Conservation (phyloP, 306 rosid genomes). For the Gynostemma pentaphyllum region DNA sequence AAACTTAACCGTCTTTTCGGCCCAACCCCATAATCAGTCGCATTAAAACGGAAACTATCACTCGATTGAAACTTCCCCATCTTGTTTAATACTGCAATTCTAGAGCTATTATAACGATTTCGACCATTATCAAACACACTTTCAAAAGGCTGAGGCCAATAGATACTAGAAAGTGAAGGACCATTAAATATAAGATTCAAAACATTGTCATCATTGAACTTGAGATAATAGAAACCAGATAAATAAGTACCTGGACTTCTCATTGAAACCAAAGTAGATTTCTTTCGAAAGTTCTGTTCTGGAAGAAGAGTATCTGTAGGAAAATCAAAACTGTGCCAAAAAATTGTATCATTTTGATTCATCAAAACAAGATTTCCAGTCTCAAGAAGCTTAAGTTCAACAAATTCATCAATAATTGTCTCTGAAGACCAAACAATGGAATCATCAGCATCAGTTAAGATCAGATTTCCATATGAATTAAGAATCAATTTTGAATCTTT, state of each 20-base stretch:
- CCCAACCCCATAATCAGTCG: conserved; percentile 14
- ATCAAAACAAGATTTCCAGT: conserved; percentile 30
- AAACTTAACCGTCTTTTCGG: too few relatives aligned
- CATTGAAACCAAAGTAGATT: conserved; percentile 15
- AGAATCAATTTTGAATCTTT: conserved; percentile 7
- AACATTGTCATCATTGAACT: conserved; percentile 18
- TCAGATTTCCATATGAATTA: not conserved
- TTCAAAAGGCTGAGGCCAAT: conserved; percentile 2
- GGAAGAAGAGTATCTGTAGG: conserved; percentile 42
- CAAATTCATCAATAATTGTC: not conserved
- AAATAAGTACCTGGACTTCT: conserved; percentile 16
- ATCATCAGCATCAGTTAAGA: conserved; percentile 7
- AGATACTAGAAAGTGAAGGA: conserved; percentile 7
- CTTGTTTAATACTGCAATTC: not conserved
- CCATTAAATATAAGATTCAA: conserved; percentile 11
- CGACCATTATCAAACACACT: not conserved
- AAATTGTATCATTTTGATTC: not conserved
- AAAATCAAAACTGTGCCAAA: conserved; percentile 36
- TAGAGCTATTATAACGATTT: conserved; percentile 3
- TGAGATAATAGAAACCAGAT: conserved; percentile 23
- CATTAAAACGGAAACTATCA: conserved; percentile 8
- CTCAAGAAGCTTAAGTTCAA: conserved; percentile 13
- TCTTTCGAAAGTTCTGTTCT: conserved; percentile 14
- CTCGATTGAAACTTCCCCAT: conserved; percentile 6
- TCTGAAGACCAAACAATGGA: conserved; percentile 16